phyloP scores from a whole-genome alignment of 2,329 filamentous ascomycete species.

The Botrytis paeoniae region DNA sequence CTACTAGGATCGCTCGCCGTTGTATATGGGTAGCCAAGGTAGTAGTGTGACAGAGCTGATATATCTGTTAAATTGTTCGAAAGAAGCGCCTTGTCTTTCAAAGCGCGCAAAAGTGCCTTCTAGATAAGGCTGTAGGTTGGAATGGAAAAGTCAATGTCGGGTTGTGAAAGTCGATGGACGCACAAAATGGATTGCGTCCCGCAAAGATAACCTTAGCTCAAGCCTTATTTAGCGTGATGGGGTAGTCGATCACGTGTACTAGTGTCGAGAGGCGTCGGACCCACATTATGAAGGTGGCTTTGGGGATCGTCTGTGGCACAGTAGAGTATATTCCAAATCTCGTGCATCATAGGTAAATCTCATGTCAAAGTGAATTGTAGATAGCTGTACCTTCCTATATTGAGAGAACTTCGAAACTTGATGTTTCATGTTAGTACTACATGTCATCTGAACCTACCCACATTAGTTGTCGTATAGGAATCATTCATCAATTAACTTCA shows the following conservation, averaged over 20 bases:
- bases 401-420: neutral
- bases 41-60: neutral
- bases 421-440: neutral
- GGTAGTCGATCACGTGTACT: neutral
- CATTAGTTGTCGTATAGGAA: neutral
- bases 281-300: neutral
- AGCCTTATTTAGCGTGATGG: neutral
- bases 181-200: neutral
- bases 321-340: neutral
- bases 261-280: neutral
- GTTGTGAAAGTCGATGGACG: neutral
- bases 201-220: slow-evolving; percentile 6
- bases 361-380: neutral
- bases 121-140: neutral
- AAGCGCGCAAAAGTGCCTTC: neutral
- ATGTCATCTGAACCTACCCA: neutral
- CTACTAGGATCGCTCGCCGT: neutral
- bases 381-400: neutral
- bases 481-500: neutral
- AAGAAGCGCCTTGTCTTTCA: neutral
- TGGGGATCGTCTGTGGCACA: neutral
- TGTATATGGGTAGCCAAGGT: neutral
- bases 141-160: neutral
- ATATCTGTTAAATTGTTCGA: neutral
- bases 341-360: neutral